These are phyloP conservation scores for Sporisorium sorghi DNA, from an alignment of 1,284 basidiomycete species.

Conservation along the genomic window DNA sequence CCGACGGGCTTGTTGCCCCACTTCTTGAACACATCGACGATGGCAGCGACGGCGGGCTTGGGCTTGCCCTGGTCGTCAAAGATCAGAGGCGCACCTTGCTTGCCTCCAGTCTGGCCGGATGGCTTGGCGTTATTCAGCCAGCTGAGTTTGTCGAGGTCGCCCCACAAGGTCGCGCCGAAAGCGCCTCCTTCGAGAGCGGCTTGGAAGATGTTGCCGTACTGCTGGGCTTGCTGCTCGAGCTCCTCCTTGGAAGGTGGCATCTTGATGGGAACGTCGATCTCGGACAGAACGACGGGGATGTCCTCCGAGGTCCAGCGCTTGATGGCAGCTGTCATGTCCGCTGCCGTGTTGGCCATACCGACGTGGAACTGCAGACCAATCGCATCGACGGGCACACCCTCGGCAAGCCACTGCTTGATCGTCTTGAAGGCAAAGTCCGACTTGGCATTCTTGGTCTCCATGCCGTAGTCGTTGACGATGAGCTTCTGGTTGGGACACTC, in stretches of 20 bases:
- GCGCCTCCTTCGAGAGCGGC: slow-evolving; percentile 44
- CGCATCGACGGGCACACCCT: slow-evolving; percentile 35
- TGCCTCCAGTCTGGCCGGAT: no score
- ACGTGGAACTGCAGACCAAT: slow-evolving; percentile 49
- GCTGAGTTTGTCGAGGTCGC: slow-evolving; percentile 23
- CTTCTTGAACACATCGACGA: slow-evolving; percentile 51
- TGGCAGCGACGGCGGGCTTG: slow-evolving; percentile 43
- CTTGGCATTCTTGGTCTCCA: slow-evolving; percentile 36
- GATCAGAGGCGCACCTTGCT: slow-evolving; percentile 32
- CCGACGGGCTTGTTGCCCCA: slow-evolving; percentile 47
- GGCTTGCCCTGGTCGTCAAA: slow-evolving; percentile 42
- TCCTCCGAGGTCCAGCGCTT: slow-evolving; percentile 32
- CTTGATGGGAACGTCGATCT: slow-evolving; percentile 43
- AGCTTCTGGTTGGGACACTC: slow-evolving; percentile 41
- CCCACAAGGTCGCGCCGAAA: slow-evolving; percentile 37
- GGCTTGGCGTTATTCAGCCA: no score
- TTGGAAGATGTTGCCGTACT: slow-evolving; percentile 40
- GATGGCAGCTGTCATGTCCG: slow-evolving; percentile 44
- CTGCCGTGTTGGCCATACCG: slow-evolving; percentile 17
- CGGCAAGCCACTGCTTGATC: slow-evolving; percentile 42
- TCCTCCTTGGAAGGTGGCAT: slow-evolving; percentile 33
- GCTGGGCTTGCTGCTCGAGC: slow-evolving; percentile 46
- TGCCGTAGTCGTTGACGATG: slow-evolving; percentile 51
- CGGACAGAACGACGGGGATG: slow-evolving; percentile 45
- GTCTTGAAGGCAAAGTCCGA: slow-evolving; percentile 51